Evolutionary conservation across 352 stramenopile species (phyloP).

Genomic region (Pythium pyrilobum): DNA sequence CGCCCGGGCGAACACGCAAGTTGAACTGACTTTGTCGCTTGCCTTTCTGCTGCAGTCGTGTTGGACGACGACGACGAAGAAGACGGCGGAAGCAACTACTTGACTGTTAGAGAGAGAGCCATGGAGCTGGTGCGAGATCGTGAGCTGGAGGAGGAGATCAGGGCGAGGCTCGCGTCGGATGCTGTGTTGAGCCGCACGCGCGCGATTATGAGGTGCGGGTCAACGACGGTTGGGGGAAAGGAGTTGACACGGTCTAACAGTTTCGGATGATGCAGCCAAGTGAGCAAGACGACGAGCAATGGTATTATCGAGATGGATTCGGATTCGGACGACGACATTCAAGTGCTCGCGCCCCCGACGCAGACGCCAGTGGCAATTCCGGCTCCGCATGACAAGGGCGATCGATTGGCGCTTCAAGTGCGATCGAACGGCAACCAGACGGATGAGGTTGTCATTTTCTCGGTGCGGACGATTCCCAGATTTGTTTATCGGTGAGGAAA

Average conservation of each 20-base stretch:
- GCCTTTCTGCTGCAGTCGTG: slow-evolving; percentile 13
- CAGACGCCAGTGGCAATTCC: not conserved
- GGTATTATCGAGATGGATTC: slow-evolving; percentile 59
- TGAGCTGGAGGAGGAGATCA: slow-evolving; percentile 52
- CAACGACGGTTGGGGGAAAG: not conserved
- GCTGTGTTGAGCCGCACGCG: slow-evolving; percentile 53
- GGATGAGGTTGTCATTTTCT: slow-evolving; percentile 54
- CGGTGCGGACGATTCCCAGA: slow-evolving; percentile 19
- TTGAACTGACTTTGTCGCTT: not conserved
- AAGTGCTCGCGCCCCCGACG: slow-evolving; percentile 1
- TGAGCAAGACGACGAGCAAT: not conserved
- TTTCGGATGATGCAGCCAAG: slow-evolving; percentile 19
- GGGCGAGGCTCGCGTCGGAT: slow-evolving; percentile 42
- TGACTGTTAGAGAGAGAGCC: slow-evolving; percentile 35
- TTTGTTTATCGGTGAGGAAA: not conserved
- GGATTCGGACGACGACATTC: slow-evolving; percentile 34
- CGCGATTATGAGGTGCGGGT: slow-evolving; percentile 46
- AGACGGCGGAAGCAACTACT: slow-evolving; percentile 15
- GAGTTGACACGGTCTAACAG: not conserved
- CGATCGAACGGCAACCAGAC: slow-evolving; percentile 50
- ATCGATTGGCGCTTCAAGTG: slow-evolving; percentile 45
- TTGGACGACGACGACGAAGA: slow-evolving; percentile 28
- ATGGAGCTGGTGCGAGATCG: slow-evolving; percentile 27
- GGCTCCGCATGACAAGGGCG: slow-evolving; percentile 32
- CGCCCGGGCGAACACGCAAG: no score